Evolutionary conservation across 2,329 filamentous ascomycete genomes (phyloP).

Genomic region (Curvularia hawaiiensis): DNA sequence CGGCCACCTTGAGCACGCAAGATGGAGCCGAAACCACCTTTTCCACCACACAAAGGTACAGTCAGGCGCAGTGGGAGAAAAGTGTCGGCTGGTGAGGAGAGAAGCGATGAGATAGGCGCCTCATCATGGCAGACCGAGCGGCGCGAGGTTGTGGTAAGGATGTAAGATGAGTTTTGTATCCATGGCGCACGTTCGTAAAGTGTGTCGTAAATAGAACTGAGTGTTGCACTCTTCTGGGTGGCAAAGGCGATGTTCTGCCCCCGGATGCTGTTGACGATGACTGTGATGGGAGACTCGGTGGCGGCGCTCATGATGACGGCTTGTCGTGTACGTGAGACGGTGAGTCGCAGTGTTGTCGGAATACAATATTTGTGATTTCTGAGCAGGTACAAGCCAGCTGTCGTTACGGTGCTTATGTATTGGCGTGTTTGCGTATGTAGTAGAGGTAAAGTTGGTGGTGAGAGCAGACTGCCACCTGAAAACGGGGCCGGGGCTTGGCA

Average conservation of each 20-base stretch:
- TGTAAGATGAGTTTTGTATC: conserved; percentile 62
- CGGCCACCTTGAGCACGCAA: conserved; percentile 94
- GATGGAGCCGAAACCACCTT: conserved; percentile 97
- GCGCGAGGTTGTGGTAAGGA: conserved; percentile 83
- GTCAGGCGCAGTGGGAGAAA: conserved; percentile 84
- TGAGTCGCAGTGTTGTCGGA: background rate
- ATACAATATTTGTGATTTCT: background rate
- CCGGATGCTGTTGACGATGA: conserved; percentile 83
- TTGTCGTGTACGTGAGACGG: background rate
- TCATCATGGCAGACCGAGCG: conserved; percentile 66
- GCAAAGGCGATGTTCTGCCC: conserved; percentile 85
- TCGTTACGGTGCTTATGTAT: background rate
- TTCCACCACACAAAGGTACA: conserved; percentile 83
- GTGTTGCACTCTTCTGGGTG: conserved; percentile 68
- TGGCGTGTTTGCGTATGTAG: background rate
- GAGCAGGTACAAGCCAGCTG: background rate
- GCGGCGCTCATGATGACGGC: conserved; percentile 30
- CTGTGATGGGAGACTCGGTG: conserved; percentile 44
- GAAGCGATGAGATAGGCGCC: conserved; percentile 64
- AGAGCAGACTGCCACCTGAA: background rate
- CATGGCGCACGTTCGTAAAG: conserved; percentile 63
- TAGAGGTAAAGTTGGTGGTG: conserved; percentile 8
- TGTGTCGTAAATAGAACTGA: conserved; percentile 72
- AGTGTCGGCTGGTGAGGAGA: conserved; percentile 63
- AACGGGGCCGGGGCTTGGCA: conserved; percentile 10